phyloP scores from a whole-genome alignment of 2,329 filamentous ascomycete species.

The Penicillium sp. region DNA sequence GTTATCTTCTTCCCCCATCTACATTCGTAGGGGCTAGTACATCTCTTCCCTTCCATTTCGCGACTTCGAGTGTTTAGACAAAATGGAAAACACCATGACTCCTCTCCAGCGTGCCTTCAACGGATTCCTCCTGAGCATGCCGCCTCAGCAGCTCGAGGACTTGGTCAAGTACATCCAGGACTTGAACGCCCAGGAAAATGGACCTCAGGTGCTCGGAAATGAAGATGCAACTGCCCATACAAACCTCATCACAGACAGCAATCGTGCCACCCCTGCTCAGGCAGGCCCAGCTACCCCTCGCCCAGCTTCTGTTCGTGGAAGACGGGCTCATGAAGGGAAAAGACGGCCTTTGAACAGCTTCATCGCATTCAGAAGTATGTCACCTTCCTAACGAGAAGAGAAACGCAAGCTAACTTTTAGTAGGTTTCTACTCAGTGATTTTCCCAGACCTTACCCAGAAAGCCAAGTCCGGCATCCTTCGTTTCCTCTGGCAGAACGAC shows the following conservation, averaged over 20 bases:
- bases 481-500: slow-evolving; percentile 56
- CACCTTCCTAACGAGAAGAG: background rate
- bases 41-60: background rate
- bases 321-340: slow-evolving; percentile 27
- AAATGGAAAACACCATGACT: slow-evolving; percentile 25
- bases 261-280: slow-evolving; percentile 14
- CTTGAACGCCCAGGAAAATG: slow-evolving; percentile 13
- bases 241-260: slow-evolving; percentile 8
- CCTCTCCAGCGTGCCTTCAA: slow-evolving; percentile 33
- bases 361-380: slow-evolving; percentile 46
- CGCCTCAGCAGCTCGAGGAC: slow-evolving; percentile 29
- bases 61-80: slow-evolving; percentile 2
- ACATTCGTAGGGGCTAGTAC: background rate
- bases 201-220: slow-evolving; percentile 9
- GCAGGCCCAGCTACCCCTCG: slow-evolving; percentile 13
- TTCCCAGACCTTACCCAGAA: slow-evolving; percentile 58
- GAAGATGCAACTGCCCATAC: slow-evolving; percentile 9
- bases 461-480: slow-evolving; percentile 56
- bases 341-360: slow-evolving; percentile 43
- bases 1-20: background rate
- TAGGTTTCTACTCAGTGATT: slow-evolving; percentile 55
- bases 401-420: slow-evolving; percentile 15
- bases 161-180: slow-evolving; percentile 27
- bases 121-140: slow-evolving; percentile 31
- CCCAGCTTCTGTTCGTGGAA: slow-evolving; percentile 24